Conservation (phyloP, 345 rosid genomes). For the Corymbia maculata region DNA sequence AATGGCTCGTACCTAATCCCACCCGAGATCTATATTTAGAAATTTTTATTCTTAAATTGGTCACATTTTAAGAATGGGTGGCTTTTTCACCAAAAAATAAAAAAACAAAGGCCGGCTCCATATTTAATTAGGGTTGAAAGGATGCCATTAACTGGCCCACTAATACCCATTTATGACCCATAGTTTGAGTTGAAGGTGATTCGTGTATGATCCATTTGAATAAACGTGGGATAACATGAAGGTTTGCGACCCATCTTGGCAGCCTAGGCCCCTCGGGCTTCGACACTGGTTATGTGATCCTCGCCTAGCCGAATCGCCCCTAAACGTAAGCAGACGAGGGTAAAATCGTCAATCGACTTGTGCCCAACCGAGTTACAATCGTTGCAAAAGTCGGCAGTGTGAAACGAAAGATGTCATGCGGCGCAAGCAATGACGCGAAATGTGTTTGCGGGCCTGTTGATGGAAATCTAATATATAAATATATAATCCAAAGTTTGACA, state of each 20-base stretch:
- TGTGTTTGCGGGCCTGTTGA: neutral
- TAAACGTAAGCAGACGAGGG: too few species aligned
- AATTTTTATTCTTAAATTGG: neutral
- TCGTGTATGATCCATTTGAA: neutral
- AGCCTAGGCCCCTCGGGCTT: neutral
- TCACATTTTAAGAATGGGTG: neutral
- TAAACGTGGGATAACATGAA: too few species aligned
- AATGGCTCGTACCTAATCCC: accelerated
- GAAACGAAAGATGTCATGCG: neutral
- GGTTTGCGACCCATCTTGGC: neutral
- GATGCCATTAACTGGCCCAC: too few species aligned
- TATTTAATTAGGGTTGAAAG: neutral
- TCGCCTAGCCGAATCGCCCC: neutral
- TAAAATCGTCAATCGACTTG: too few species aligned
- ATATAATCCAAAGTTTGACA: neutral
- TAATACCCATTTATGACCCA: too few species aligned
- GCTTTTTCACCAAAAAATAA: too few species aligned
- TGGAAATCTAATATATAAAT: neutral
- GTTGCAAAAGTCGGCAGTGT: neutral
- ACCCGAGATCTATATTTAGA: too few species aligned
- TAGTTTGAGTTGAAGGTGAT: neutral
- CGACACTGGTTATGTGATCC: neutral
- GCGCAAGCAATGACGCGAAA: neutral
- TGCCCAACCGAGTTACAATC: neutral
- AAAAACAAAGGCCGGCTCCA: neutral